Base-by-base conservation (phyloP, 306 rosid species). In the Rosa rugosa region DNA sequence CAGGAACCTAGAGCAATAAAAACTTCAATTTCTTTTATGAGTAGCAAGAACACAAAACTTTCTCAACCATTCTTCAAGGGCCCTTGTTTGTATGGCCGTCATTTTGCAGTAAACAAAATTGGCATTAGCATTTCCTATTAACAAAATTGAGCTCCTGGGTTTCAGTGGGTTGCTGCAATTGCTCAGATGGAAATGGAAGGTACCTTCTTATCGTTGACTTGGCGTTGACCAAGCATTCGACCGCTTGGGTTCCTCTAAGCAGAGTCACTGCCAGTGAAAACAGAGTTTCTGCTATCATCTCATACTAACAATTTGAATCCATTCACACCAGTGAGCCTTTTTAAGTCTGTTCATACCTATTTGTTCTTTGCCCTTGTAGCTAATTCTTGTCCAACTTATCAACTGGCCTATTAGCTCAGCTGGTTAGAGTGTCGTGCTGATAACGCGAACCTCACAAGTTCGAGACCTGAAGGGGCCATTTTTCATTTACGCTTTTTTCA, bases 211-310 rank as follows among this genome's bases (percentile, higher is more conserved):
- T 94, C 90, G 3, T 67, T 83, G 82, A 84, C 83, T 75, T 88
- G 86, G 64, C 97, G 93, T 72, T 84, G 81, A 40, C 98, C 98
- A n/a, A 94, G 87, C 96, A 94, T 86, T 63, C 80, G 93, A 62
- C 74, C 77, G 74, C 72, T 78, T 25, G 97, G 97, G 78, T 75
- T 84, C 84, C 85, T 94, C 88, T 89, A 81, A 71, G 67, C 94
- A 20, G 98, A 90, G 79, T 82, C 90, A 63, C 97, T 94, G 85
- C 77, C 10, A 81, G 71, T 40, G 36, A 74, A 80, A 78, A 9
- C 81, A 83, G 44, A 73, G 75, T 71, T 82, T 80, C 23, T 59
- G 79, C 75, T 64, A 60, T 82, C 22, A 60, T 44, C 59, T 49
- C 71, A 46, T 13, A 66, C 77, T 40, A 79, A 2, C n/a, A 45